Percentiles rank a stretch among this genome's conserved stretches.
These are phyloP conservation scores for Leccinum fuscescens DNA, from an alignment of 1,284 basidiomycete genomes.

Conservation along the genomic window DNA sequence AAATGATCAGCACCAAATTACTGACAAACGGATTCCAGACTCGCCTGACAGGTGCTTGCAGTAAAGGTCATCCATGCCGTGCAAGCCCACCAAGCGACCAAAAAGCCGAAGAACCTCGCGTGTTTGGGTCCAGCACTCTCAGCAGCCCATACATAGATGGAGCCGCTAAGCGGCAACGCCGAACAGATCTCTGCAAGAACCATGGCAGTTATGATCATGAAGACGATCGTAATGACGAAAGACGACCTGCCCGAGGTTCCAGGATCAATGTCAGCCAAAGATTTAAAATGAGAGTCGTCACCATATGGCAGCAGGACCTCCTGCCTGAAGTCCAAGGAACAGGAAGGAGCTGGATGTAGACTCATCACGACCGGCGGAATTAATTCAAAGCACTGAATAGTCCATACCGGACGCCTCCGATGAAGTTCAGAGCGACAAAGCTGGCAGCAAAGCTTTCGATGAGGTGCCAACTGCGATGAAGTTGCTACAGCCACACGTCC, in stretches of 20 bases:
- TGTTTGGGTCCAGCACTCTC: conserved; percentile 84
- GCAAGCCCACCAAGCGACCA: conserved; percentile 86
- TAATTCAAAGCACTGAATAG: conserved; percentile 6
- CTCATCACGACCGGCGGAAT: background rate
- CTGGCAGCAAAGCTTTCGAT: conserved; percentile 83
- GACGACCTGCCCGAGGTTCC: conserved; percentile 59
- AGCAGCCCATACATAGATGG: conserved; percentile 89
- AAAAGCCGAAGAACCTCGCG: conserved; percentile 79
- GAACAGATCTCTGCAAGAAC: conserved; percentile 87
- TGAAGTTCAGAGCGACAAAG: conserved; percentile 83
- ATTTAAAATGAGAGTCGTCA: conserved; percentile 23
- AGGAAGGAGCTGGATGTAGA: conserved; percentile 57
- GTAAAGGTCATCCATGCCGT: conserved; percentile 91
- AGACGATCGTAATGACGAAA: conserved; percentile 74
- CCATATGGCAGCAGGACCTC: conserved; percentile 83
- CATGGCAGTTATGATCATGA: conserved; percentile 82
- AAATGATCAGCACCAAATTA: background rate
- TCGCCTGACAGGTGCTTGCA: conserved; percentile 78
- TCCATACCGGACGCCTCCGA: conserved; percentile 72
- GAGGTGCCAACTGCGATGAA: conserved; percentile 79
- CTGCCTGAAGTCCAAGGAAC: conserved; percentile 79
- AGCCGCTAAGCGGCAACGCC: conserved; percentile 80
- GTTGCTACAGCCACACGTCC: conserved; percentile 48
- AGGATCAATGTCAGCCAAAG: conserved; percentile 1
- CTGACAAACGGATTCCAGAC: conserved; percentile 9